These are phyloP conservation scores for Inosperma sp. DNA, from an alignment of 768 basidiomycete species.

Conservation along the genomic window DNA sequence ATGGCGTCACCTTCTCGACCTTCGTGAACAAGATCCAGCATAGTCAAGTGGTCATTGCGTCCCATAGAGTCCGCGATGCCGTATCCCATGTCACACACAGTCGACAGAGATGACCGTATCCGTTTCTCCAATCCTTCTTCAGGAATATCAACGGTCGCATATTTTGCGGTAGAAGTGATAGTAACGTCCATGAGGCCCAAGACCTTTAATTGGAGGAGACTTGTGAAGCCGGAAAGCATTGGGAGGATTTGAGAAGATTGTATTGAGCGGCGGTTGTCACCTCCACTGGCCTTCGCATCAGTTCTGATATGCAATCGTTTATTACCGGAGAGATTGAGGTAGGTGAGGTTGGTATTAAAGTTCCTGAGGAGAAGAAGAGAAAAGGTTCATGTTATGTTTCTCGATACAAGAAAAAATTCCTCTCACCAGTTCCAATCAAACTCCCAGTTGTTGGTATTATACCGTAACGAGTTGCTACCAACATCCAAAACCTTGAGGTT, in stretches of 20 bases:
- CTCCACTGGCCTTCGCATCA: slow-evolving; percentile 32
- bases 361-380: slow-evolving; percentile 55
- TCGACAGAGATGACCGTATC: slow-evolving; percentile 84
- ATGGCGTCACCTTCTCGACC: slow-evolving; percentile 74
- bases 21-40: slow-evolving; percentile 90
- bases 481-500: slow-evolving; percentile 82
- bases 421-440: slow-evolving; percentile 99
- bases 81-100: slow-evolving; percentile 89
- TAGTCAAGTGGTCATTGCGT: slow-evolving; percentile 68
- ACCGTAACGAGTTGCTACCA: slow-evolving; percentile 89
- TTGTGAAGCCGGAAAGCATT: slow-evolving; percentile 77
- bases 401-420: not conserved
- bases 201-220: slow-evolving; percentile 78
- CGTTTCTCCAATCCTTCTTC: slow-evolving; percentile 87
- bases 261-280: slow-evolving; percentile 7
- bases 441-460: slow-evolving; percentile 97
- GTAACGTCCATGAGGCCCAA: slow-evolving; percentile 98
- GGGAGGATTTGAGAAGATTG: slow-evolving; percentile 16
- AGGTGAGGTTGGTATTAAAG: slow-evolving; percentile 88
- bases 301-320: slow-evolving; percentile 94
- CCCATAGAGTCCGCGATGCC: slow-evolving; percentile 95
- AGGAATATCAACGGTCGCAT: slow-evolving; percentile 55
- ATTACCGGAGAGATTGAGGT: slow-evolving; percentile 96
- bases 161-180: slow-evolving; percentile 59
- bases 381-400: not conserved